A percentile compares a stretch with the other conserved stretches of the same genome.
Conservation (phyloP, 2,329 filamentous ascomycete genomes). For the Ceratocystis ficicola region DNA sequence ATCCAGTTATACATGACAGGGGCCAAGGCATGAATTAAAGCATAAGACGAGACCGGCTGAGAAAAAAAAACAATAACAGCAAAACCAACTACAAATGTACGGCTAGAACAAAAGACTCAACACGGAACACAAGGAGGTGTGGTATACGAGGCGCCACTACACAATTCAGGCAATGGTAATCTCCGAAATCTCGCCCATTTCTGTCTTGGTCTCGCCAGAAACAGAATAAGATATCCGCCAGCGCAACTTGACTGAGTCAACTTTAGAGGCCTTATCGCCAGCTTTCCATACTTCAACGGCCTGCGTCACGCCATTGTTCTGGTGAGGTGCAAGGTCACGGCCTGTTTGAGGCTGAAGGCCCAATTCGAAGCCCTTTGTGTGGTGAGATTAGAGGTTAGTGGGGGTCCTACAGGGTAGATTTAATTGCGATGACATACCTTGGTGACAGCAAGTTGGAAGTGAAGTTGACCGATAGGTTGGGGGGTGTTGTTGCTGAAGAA, state of each 20-base stretch:
- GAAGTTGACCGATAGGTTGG: slow-evolving; percentile 62
- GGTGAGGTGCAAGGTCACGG: slow-evolving; percentile 60
- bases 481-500: slow-evolving; percentile 72
- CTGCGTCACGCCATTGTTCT: slow-evolving; percentile 65
- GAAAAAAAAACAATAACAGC: neutral
- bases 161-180: slow-evolving; percentile 53
- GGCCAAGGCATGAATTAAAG: neutral
- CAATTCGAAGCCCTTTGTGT: slow-evolving; percentile 58
- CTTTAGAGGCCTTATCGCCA: slow-evolving; percentile 54
- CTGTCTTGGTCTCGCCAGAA: slow-evolving; percentile 52
- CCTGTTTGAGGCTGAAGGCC: slow-evolving; percentile 77
- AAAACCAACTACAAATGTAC: slow-evolving; percentile 8
- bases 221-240: slow-evolving; percentile 78
- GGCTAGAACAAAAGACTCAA: slow-evolving; percentile 2
- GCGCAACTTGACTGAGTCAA: slow-evolving; percentile 71
- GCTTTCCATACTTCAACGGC: slow-evolving; percentile 63
- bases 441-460: slow-evolving; percentile 85
- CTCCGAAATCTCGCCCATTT: slow-evolving; percentile 74
- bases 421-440: slow-evolving; percentile 47
- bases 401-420: slow-evolving; percentile 20
- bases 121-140: neutral
- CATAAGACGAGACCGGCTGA: neutral
- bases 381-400: slow-evolving; percentile 5
- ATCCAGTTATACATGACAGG: neutral
- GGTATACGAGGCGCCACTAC: neutral